Evolutionary conservation across 2,329 filamentous ascomycete species (phyloP).

Genomic region (Colletotrichum incanum): DNA sequence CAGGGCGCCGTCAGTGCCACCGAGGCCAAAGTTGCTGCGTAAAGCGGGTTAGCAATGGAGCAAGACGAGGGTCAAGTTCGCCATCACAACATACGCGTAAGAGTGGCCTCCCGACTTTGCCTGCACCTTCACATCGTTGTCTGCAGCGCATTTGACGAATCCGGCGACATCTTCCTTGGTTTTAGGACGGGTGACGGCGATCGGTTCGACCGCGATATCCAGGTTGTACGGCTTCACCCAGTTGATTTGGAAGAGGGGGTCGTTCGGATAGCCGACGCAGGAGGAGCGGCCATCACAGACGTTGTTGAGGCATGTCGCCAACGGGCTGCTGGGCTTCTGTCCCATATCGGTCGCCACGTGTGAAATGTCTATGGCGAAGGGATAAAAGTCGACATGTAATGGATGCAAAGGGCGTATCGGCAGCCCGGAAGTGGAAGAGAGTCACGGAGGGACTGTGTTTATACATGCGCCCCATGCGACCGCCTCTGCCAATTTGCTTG

Average conservation of each 20-base stretch:
- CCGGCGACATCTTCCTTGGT: constrained; percentile 69
- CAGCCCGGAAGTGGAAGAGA: neutral
- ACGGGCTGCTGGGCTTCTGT: constrained; percentile 56
- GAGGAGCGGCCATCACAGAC: constrained; percentile 61
- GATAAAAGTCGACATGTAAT: neutral
- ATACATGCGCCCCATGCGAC: constrained; percentile 14
- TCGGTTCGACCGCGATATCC: constrained; percentile 64
- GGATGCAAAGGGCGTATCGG: neutral
- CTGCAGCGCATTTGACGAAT: constrained; percentile 70
- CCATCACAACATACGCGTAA: constrained; percentile 63
- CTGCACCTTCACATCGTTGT: constrained; percentile 69
- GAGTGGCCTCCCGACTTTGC: constrained; percentile 77
- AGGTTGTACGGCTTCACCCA: constrained; percentile 72
- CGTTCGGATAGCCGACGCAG: constrained; percentile 64
- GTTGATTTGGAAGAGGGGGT: constrained; percentile 60
- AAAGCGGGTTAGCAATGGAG: neutral
- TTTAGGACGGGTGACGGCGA: constrained; percentile 70
- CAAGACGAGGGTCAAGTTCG: neutral
- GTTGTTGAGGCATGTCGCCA: constrained; percentile 62
- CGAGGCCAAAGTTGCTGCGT: constrained; percentile 60
- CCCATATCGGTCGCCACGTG: constrained; percentile 55
- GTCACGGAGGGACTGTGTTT: constrained; percentile 2
- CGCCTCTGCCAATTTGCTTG: neutral
- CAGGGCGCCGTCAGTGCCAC: constrained; percentile 66
- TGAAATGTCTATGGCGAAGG: neutral